Percentiles rank a stretch among this genome's conserved stretches.
phyloP scores from a whole-genome alignment of 208 protist genomes.

The Porcisia hertigi region DNA sequence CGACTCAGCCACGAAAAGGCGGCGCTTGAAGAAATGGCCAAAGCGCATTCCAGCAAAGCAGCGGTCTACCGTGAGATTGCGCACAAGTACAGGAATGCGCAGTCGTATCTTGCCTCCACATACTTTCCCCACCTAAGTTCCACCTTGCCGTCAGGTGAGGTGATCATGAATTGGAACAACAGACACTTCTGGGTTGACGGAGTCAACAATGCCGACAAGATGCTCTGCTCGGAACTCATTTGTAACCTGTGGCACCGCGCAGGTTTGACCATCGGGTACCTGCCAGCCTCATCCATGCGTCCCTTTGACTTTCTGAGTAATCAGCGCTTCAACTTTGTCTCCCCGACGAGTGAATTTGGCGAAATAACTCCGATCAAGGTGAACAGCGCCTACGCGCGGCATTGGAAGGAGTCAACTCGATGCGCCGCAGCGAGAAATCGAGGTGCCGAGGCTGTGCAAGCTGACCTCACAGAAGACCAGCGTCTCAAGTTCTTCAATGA shows the following conservation, averaged over 20 bases:
- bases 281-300: conserved; percentile 75
- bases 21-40: conserved; percentile 34
- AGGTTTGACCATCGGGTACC: conserved; percentile 60
- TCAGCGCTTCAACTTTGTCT: conserved; percentile 71
- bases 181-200: conserved; percentile 71
- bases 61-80: conserved; percentile 19
- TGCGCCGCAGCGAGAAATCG: background rate
- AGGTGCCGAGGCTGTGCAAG: conserved; percentile 4
- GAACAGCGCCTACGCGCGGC: conserved; percentile 5
- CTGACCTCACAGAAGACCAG: conserved; percentile 21
- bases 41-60: conserved; percentile 3
- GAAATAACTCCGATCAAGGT: conserved; percentile 42
- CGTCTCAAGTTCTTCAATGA: conserved; percentile 51
- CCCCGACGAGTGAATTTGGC: conserved; percentile 27
- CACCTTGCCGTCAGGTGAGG: background rate
- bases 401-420: conserved; percentile 13
- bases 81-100: conserved; percentile 41
- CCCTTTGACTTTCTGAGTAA: conserved; percentile 83
- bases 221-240: conserved; percentile 85
- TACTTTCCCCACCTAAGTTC: conserved; percentile 70
- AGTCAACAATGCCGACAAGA: conserved; percentile 42
- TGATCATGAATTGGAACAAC: conserved; percentile 28
- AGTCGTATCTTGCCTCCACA: conserved; percentile 42
- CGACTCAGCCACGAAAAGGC: conserved; percentile 48
- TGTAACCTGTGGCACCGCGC: conserved; percentile 68